Percentiles rank a stretch among this genome's conserved stretches.
Conservation (phyloP, 176 grass and related monocot genomes). For the Paspalum notatum region DNA sequence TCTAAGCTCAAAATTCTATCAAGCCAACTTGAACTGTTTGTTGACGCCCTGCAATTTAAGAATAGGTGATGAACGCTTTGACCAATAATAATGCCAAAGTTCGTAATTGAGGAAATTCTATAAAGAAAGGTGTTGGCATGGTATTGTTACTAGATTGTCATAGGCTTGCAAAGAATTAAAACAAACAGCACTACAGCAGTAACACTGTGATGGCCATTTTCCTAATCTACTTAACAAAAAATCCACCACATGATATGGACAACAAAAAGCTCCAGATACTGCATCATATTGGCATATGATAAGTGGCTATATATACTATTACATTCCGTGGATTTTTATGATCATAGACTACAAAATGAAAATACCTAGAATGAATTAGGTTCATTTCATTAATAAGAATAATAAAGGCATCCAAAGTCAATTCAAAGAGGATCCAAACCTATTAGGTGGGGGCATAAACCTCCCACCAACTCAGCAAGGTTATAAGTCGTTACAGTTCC, state of each 20-base stretch:
- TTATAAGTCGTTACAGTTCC: background rate
- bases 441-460: too few relatives aligned
- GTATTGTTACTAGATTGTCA: background rate
- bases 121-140: background rate
- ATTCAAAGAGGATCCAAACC: background rate
- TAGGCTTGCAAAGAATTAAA: conserved; percentile 2
- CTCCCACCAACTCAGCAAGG: background rate
- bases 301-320: background rate
- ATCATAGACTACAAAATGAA: background rate
- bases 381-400: background rate
- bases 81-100: conserved; percentile 7
- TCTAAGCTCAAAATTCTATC: conserved; percentile 84
- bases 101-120: background rate
- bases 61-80: background rate
- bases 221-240: conserved; percentile 7
- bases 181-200: background rate
- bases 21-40: conserved; percentile 85
- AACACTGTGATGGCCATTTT: background rate
- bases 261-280: background rate
- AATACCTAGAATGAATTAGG: background rate
- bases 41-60: conserved; percentile 65
- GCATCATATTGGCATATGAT: background rate
- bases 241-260: background rate
- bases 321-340: background rate
- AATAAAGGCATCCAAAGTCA: background rate